Base-by-base conservation (phyloP, 2,329 filamentous ascomycete genomes). In the Exophiala alcalophila region DNA sequence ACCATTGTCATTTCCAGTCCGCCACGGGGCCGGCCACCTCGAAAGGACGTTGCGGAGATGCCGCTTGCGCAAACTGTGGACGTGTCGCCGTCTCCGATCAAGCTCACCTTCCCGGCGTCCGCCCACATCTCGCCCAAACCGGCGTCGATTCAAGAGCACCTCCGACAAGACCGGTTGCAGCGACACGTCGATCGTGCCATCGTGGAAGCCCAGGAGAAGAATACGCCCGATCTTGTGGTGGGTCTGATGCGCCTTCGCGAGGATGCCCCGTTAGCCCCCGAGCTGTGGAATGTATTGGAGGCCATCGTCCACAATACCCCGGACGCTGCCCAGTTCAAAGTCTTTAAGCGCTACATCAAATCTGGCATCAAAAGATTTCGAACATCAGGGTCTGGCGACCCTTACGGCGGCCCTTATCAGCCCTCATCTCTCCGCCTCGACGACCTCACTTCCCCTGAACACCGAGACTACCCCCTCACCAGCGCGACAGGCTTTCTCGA, bases 321-420 rank as follows among this genome's bases (percentile, higher is more conserved):
- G 11, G 51, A 30, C n/a, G n/a, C 44, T n/a, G 45, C 47, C 21
- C 54, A 57, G 24, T 52, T 55, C 26, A 50, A 45, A 40, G 35
- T 46, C n/a, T 57, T 57, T 43, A 55, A 55, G 34, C 49, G 50
- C 21, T 54, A 55, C 40, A 54, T 57, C 40, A 57, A 57, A 47
- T 47, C 47, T 23, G 54, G 54, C 23, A 39, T 55, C 30, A 53
- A 53, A 21, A 38, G 40, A 18, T n/a, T n/a, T n/a, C n/a, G n/a
- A n/a, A n/a, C n/a, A n/a, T n/a, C n/a, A n/a, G n/a, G n/a, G n/a
- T n/a, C n/a, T n/a, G n/a, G n/a, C n/a, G n/a, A n/a, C n/a, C n/a
- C n/a, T n/a, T n/a, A n/a, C n/a, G n/a, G n/a, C n/a, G 46, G 49
- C 36, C 45, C 49, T 24, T 42, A 49, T 32, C 45, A 43, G 31